These are phyloP conservation scores for Euphrasia arctica DNA, from an alignment of 305 asterid genomes.

Conservation along the genomic window DNA sequence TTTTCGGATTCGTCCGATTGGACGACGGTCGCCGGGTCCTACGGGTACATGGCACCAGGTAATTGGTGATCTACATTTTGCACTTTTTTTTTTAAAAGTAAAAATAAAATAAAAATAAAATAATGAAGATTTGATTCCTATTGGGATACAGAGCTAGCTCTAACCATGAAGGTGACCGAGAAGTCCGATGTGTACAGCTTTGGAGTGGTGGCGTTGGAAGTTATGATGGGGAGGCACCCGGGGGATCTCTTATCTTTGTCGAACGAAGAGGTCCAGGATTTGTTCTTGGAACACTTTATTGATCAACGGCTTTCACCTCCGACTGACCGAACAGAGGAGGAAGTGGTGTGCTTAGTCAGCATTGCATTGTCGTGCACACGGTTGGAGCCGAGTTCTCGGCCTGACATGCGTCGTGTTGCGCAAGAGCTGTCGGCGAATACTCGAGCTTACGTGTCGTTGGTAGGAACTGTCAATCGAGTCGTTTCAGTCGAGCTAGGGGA, in stretches of 20 bases:
- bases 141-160: conserved; percentile 67
- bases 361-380: conserved; percentile 68
- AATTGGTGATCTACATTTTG: too few relatives aligned
- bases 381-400: conserved; percentile 58
- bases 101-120: too few relatives aligned
- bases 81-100: too few relatives aligned
- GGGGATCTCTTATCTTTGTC: conserved; percentile 52
- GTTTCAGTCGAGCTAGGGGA: too few relatives aligned
- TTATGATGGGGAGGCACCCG: conserved; percentile 94
- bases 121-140: too few relatives aligned
- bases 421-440: conserved; percentile 65
- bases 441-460: too few relatives aligned
- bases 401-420: conserved; percentile 75
- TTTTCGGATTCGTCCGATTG: conserved; percentile 59
- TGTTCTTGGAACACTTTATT: conserved; percentile 53
- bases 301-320: conserved; percentile 74
- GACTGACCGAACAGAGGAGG: conserved; percentile 51
- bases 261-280: conserved; percentile 31
- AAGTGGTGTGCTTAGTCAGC: conserved; percentile 57
- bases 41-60: conserved; percentile 99
- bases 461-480: too few relatives aligned
- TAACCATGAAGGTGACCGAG: conserved; percentile 74
- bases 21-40: conserved; percentile 80
- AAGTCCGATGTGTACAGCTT: conserved; percentile 93
- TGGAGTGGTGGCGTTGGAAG: conserved; percentile 84